A percentile compares a stretch with the other conserved stretches of the same genome.
Conservation (phyloP, 208 protist genomes). For the Strigomonas culicis region DNA sequence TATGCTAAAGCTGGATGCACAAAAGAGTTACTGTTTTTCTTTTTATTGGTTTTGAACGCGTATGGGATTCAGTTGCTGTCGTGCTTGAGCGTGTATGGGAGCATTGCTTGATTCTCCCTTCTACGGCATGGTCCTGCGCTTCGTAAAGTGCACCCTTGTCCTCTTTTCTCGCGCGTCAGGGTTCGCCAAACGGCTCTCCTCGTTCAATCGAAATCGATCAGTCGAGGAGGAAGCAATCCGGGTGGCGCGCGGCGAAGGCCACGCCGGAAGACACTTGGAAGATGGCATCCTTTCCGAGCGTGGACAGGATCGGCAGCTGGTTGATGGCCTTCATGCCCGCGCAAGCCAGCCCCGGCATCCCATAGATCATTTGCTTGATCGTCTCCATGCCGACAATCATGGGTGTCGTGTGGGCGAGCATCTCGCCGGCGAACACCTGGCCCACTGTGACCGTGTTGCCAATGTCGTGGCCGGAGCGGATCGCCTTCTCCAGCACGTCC, state of each 20-base stretch:
- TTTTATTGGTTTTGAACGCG: not conserved
- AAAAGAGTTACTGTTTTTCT: constrained; percentile 7
- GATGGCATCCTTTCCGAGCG: constrained; percentile 72
- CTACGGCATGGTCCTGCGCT: too few species aligned
- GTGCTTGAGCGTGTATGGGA: too few species aligned
- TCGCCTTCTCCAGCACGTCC: constrained; percentile 50
- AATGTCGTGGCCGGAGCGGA: constrained; percentile 74
- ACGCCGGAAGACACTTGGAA: constrained; percentile 74
- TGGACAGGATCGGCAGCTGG: constrained; percentile 59
- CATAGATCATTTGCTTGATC: constrained; percentile 58
- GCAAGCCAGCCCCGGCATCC: constrained; percentile 40
- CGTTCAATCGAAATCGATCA: not conserved
- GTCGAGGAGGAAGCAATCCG: constrained; percentile 44
- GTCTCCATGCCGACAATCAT: constrained; percentile 79
- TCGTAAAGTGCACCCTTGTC: not conserved
- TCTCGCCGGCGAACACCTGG: constrained; percentile 65
- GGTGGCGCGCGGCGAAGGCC: constrained; percentile 59
- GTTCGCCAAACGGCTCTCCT: constrained; percentile 5
- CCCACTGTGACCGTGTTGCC: constrained; percentile 67
- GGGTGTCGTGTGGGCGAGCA: constrained; percentile 67
- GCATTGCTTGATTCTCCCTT: too few species aligned
- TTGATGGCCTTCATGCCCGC: constrained; percentile 72
- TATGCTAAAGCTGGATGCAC: too few species aligned
- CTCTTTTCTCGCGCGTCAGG: not conserved
- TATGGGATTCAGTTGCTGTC: too few species aligned